phyloP scores from a whole-genome alignment of 2,329 filamentous ascomycete genomes.

The Hypocreales sp. region DNA sequence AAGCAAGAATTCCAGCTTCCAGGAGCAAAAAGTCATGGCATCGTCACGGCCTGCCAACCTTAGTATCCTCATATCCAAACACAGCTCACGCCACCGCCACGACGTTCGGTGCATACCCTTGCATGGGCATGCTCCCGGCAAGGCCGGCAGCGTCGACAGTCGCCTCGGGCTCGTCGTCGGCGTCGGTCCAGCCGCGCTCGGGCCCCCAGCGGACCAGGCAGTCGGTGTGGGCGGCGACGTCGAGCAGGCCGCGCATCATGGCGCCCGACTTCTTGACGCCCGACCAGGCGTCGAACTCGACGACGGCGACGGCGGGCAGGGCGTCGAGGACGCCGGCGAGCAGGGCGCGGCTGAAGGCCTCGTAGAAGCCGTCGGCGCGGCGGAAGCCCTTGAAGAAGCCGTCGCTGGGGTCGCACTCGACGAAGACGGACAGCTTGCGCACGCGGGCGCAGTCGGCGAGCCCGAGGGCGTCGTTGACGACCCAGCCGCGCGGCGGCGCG shows the following conservation, averaged over 20 bases:
- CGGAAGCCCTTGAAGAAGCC: constrained; percentile 53
- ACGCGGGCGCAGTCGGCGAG: constrained; percentile 45
- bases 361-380: constrained; percentile 52
- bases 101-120: constrained; percentile 6
- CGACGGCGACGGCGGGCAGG: constrained; percentile 36
- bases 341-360: constrained; percentile 45
- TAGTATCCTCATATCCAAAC: too few species aligned
- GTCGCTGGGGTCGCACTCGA: constrained; percentile 58
- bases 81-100: constrained; percentile 5
- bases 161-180: constrained; percentile 19
- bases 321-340: constrained; percentile 39
- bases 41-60: too few species aligned
- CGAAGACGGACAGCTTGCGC: constrained; percentile 46
- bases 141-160: constrained; percentile 1
- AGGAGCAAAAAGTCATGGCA: too few species aligned
- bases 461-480: constrained; percentile 48
- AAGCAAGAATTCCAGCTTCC: not conserved
- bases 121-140: constrained; percentile 3
- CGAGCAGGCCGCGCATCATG: constrained; percentile 46
- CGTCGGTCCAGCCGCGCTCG: constrained; percentile 48
- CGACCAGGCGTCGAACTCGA: constrained; percentile 57
- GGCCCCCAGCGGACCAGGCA: constrained; percentile 51
- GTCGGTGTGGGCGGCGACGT: constrained; percentile 29
- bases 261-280: constrained; percentile 49
- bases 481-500: constrained; percentile 54